Evolutionary conservation across 305 asterid genomes (phyloP).

Genomic region (Withania somnifera): DNA sequence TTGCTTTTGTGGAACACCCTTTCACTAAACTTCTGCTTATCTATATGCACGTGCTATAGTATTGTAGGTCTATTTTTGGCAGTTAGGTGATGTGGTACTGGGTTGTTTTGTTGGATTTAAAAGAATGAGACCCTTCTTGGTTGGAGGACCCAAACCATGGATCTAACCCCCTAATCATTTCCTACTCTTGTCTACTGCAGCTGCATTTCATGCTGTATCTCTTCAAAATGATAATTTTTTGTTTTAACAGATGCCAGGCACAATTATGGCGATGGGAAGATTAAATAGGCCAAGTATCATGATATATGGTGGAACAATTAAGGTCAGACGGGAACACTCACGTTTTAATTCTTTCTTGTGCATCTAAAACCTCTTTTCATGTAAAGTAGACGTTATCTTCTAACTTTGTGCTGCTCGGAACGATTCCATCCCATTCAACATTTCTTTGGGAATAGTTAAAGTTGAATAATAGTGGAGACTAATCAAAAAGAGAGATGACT

Average conservation of each 20-base stretch:
- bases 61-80: background rate
- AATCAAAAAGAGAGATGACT: background rate
- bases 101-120: background rate
- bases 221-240: background rate
- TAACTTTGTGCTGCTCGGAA: background rate
- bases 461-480: background rate
- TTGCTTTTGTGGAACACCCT: background rate
- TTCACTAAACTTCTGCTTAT: background rate
- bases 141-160: background rate
- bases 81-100: background rate
- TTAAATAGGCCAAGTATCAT: conserved; percentile 95
- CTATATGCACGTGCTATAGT: background rate
- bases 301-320: conserved; percentile 97
- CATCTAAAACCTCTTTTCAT: background rate
- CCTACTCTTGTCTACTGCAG: background rate
- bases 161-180: background rate
- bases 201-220: background rate
- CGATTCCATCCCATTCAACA: background rate
- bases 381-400: background rate
- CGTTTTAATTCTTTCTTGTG: background rate
- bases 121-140: background rate
- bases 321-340: conserved; percentile 36
- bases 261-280: conserved; percentile 99
- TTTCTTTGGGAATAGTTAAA: background rate
- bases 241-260: conserved; percentile 88